A percentile compares a stretch with the other conserved stretches of the same genome.
Evolutionary conservation across 78 protist species (phyloP).

Genomic region (Guillardia theta): DNA sequence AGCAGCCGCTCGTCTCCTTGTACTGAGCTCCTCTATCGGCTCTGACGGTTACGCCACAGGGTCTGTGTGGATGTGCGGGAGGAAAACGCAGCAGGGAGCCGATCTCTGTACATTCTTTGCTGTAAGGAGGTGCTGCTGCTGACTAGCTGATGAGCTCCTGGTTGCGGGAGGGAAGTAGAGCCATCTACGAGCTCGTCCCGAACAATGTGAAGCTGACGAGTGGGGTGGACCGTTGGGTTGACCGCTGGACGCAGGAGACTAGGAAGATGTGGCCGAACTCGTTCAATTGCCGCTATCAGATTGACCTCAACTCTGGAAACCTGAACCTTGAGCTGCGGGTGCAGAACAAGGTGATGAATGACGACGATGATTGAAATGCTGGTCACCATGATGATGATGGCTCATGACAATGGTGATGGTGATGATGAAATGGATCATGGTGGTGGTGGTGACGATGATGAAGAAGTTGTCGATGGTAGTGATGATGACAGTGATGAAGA

Average conservation of each 20-base stretch:
- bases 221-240: no score
- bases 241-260: not conserved
- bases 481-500: no score
- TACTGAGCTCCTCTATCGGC: no score
- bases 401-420: not conserved
- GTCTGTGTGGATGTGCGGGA: no score
- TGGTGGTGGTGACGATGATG: not conserved
- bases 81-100: no score
- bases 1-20: no score
- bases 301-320: not conserved
- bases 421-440: not conserved
- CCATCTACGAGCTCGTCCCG: not conserved
- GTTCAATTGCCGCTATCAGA: not conserved
- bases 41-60: no score
- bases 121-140: no score
- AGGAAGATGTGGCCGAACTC: not conserved
- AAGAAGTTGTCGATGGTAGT: not conserved
- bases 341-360: not conserved
- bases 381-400: not conserved
- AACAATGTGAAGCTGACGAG: no score
- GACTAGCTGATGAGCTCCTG: no score
- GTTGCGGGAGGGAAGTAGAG: not conserved
- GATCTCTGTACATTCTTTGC: no score
- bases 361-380: no score
- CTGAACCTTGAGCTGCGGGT: conserved; percentile 6